These are phyloP conservation scores for Metarhizium brunneum DNA, from an alignment of 2,329 filamentous ascomycete species.

Conservation along the genomic window DNA sequence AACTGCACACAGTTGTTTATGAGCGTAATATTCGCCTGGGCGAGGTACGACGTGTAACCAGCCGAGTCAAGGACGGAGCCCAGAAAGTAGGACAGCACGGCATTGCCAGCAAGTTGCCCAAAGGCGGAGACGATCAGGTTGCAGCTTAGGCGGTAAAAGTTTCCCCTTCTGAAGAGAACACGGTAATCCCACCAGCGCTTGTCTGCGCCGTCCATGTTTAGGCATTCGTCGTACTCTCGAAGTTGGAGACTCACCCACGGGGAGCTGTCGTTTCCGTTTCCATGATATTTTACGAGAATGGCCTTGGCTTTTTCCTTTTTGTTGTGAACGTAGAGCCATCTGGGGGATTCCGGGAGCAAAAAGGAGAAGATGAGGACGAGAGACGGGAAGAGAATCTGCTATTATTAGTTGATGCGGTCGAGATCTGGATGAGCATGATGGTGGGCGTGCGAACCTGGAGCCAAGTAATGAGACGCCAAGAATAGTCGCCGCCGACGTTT, in stretches of 20 bases:
- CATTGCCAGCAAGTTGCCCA: constrained; percentile 20
- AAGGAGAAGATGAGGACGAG: constrained; percentile 22
- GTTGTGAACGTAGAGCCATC: constrained; percentile 30
- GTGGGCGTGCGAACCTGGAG: constrained; percentile 12
- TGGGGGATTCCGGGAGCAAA: constrained; percentile 16
- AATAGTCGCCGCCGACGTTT: constrained; percentile 23
- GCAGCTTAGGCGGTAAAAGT: constrained; percentile 31
- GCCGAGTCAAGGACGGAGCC: not conserved
- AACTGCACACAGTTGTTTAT: constrained; percentile 43
- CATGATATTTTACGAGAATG: constrained; percentile 30
- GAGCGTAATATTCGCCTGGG: constrained; percentile 40
- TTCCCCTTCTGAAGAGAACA: constrained; percentile 30
- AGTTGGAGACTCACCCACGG: constrained; percentile 27
- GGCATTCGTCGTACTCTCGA: constrained; percentile 33
- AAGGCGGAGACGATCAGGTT: constrained; percentile 30
- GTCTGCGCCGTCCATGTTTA: constrained; percentile 35
- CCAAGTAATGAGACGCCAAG: constrained; percentile 34
- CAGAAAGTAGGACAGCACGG: not conserved
- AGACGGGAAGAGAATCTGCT: constrained; percentile 31
- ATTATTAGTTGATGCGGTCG: too few species aligned
- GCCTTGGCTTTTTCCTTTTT: constrained; percentile 16
- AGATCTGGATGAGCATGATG: not conserved
- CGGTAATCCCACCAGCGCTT: constrained; percentile 40
- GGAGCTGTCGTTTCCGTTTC: constrained; percentile 28
- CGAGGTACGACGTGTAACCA: constrained; percentile 8